Conservation (phyloP, 169 alveolate genomes). For the Babesia divergens region DNA sequence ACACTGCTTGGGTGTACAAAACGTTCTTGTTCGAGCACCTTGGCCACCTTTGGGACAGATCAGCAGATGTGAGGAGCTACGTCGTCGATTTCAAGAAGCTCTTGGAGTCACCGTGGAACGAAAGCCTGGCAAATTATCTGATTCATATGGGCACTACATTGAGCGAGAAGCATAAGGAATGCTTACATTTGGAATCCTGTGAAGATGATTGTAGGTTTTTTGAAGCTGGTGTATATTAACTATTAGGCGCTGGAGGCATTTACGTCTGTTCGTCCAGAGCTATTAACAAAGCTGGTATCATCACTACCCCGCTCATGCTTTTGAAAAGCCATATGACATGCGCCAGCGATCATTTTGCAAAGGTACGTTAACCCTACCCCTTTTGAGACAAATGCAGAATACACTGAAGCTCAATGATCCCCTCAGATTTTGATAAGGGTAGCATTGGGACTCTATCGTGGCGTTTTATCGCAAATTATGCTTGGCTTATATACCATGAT, state of each 20-base stretch:
- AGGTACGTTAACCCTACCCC: no score
- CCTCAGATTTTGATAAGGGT: no score
- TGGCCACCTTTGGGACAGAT: conserved; percentile 3
- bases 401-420: no score
- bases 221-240: no score
- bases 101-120: conserved; percentile 34
- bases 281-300: neutral
- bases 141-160: neutral
- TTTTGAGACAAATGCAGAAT: no score
- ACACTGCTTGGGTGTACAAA: conserved; percentile 61
- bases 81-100: conserved; percentile 1
- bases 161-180: neutral
- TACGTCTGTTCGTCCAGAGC: neutral
- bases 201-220: neutral
- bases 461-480: no score
- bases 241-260: conserved; percentile 3
- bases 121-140: conserved; percentile 35
- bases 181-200: conserved; percentile 10
- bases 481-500: no score
- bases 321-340: neutral
- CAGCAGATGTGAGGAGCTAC: neutral
- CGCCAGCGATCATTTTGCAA: no score
- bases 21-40: conserved; percentile 2
- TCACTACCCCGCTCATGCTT: neutral
- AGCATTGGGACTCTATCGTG: no score